phyloP scores from a whole-genome alignment of 306 rosid species.

The Purshia tridentata region DNA sequence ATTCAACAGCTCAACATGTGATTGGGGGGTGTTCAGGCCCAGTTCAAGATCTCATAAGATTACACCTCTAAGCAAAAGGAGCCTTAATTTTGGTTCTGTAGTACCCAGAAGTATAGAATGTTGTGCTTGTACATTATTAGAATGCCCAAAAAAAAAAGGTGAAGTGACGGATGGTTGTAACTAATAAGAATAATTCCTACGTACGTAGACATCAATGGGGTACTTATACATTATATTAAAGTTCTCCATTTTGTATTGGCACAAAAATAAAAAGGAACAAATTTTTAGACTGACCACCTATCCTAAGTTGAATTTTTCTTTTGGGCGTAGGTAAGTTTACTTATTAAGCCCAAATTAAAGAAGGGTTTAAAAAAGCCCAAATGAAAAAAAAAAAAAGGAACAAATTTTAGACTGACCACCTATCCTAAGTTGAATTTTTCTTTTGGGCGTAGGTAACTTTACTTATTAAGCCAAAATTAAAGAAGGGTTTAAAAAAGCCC shows the following conservation, averaged over 20 bases:
- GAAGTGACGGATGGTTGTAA: too few species aligned
- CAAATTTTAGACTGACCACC: too few species aligned
- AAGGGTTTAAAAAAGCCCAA: neutral
- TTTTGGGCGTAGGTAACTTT: neutral
- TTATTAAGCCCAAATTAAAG: neutral
- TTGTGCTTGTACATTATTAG: too few species aligned
- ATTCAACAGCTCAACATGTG: neutral
- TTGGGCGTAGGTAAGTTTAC: neutral
- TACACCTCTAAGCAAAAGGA: neutral
- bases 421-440: too few species aligned
- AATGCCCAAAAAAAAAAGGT: too few species aligned
- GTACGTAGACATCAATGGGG: neutral
- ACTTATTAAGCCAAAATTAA: neutral
- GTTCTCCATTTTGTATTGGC: neutral
- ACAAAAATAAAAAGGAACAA: too few species aligned
- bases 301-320: too few species aligned
- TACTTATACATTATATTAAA: too few species aligned
- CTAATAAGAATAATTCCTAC: too few species aligned
- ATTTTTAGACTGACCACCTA: too few species aligned
- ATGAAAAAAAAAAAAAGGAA: too few species aligned
- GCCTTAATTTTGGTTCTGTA: neutral
- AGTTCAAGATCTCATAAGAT: neutral
- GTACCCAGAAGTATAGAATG: neutral
- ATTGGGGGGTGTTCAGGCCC: neutral
- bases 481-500: neutral